These are phyloP conservation scores for Termitomyces sp. DNA, from an alignment of 768 basidiomycete genomes.

Conservation along the genomic window DNA sequence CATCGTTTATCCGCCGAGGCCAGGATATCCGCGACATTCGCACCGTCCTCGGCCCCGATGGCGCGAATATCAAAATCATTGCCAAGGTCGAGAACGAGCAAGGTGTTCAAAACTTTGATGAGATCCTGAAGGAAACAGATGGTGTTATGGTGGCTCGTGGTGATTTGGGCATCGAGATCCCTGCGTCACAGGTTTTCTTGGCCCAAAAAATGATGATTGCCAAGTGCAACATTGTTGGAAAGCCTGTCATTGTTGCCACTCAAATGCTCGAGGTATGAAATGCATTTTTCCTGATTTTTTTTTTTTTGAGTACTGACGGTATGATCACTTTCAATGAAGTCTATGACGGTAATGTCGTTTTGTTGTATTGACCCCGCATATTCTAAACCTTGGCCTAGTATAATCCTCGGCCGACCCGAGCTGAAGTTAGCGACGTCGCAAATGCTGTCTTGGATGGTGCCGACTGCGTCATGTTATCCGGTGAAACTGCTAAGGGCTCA, in stretches of 20 bases:
- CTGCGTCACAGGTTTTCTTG: constrained; percentile 97
- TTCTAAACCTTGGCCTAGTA: constrained; percentile 44
- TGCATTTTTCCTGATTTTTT: neutral
- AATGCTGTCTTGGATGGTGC: constrained; percentile 98
- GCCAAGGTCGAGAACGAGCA: constrained; percentile 99
- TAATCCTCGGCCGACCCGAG: constrained; percentile 98
- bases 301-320: constrained; percentile 9
- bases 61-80: constrained; percentile 96
- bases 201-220: constrained; percentile 99
- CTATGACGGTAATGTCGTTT: constrained; percentile 72
- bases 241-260: constrained; percentile 97
- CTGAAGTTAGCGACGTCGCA: constrained; percentile 98
- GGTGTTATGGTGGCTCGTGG: constrained; percentile 99
- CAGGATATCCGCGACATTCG: constrained; percentile 95
- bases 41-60: constrained; percentile 88
- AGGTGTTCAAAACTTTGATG: constrained; percentile 98
- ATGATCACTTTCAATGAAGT: constrained; percentile 36
- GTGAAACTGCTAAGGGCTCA: constrained; percentile 96
- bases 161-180: constrained; percentile 98
- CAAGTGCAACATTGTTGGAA: constrained; percentile 97
- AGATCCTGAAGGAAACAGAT: constrained; percentile 90
- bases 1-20: constrained; percentile 95
- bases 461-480: constrained; percentile 99
- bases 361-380: neutral
- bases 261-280: constrained; percentile 91